Evolutionary conservation across 108 stramenopile species (phyloP), one percentile per base, ranked within the genome.

Genomic region (Skeletonema grethae): DNA sequence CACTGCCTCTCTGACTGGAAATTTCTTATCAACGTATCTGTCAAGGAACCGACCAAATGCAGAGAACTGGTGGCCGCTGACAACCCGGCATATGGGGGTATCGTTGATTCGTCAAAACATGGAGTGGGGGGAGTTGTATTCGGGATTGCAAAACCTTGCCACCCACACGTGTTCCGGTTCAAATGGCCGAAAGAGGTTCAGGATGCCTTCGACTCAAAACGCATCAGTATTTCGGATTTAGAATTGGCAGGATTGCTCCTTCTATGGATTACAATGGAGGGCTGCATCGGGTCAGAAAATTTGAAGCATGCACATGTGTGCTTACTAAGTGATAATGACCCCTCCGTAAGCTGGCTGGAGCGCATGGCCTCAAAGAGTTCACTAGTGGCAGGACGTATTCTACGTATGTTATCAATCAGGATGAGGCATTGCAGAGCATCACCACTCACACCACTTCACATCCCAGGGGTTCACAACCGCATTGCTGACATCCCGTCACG

Each of bases 161-260:
- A 15, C 45, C 45, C 45, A 0, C 45, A 45, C 13, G 45, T 45
- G 0, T 45, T 45, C 45, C 45, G 45, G 3, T 45, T 45, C 13
- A 15, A 45, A 45, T 45, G 45, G 45, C 45, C 45, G 0, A 11
- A 15, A 16, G 45, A 45, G 13, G 7, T 45, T 45, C 45, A 45
- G 16, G 45, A 45, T 0, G 45, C 45, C 0, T 45, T 45, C n/a
- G 45, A 45, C 7, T 4, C 1, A 0, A 4, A 4, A 3, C 7
- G 0, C 45, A 56, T 83, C 73, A 74, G 50, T 53, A 80, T 80
- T 63, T 72, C 73, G 12, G 79, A 86, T 24, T 41, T 79, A 1
- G 77, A 82, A 41, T 32, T 82, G 65, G 85, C 70, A 7, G 85
- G 70, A 2, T 25, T 78, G 31, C 25, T 67, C 0, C 2, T 79